Conservation (phyloP, 768 basidiomycete genomes). For the Hypholoma fasciculare region DNA sequence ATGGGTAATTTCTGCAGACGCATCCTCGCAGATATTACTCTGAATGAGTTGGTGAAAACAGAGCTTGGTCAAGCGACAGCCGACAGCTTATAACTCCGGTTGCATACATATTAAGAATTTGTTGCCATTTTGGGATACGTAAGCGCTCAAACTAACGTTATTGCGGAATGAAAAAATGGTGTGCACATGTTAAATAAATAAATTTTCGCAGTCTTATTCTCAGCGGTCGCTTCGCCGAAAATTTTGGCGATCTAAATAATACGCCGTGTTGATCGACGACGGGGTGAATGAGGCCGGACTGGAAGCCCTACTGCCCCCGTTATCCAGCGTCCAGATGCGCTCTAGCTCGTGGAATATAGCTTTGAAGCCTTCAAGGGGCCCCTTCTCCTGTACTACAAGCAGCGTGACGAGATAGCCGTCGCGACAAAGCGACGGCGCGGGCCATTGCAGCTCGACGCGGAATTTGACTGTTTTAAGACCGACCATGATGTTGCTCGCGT, state of each 20-base stretch:
- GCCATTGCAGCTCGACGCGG: conserved; percentile 68
- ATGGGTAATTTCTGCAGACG: too few relatives aligned
- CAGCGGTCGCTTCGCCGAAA: background rate
- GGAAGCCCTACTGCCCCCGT: conserved; percentile 1
- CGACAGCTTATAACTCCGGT: too few relatives aligned
- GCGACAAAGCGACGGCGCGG: conserved; percentile 46
- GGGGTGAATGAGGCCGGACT: conserved; percentile 7
- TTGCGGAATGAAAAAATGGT: too few relatives aligned
- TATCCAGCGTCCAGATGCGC: conserved; percentile 69
- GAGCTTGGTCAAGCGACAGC: too few relatives aligned
- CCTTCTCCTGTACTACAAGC: conserved; percentile 80
- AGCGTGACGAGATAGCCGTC: conserved; percentile 50
- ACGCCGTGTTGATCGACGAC: conserved; percentile 5
- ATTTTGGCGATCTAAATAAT: conserved; percentile 1
- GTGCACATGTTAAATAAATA: too few relatives aligned
- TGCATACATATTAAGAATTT: too few relatives aligned
- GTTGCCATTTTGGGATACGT: too few relatives aligned
- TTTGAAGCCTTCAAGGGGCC: conserved; percentile 81
- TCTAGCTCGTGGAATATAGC: conserved; percentile 66
- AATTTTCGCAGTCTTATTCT: background rate
- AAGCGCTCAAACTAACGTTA: too few relatives aligned
- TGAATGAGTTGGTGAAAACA: too few relatives aligned
- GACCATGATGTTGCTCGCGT: conserved; percentile 51
- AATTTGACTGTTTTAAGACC: conserved; percentile 76
- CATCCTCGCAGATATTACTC: too few relatives aligned